phyloP scores from a whole-genome alignment of 208 protist species.

The Acanthamoeba rhysodes region DNA sequence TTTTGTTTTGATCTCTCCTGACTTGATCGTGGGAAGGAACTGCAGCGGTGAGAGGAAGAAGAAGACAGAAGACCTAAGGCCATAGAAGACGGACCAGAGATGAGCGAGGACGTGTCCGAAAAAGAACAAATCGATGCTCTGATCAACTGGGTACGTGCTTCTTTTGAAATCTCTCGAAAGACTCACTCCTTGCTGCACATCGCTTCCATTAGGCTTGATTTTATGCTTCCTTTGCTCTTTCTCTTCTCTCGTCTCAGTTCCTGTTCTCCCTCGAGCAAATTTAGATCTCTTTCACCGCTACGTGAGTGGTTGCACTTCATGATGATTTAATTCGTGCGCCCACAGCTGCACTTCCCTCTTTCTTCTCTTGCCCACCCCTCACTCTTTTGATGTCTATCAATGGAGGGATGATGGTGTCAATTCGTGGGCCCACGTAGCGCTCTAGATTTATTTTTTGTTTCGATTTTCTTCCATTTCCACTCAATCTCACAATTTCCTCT shows the following conservation, averaged over 20 bases:
- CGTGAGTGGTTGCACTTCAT: not conserved
- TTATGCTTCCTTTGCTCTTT: not conserved
- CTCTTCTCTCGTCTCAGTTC: not conserved
- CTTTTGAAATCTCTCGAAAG: too few relatives aligned
- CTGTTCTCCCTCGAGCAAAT: not conserved
- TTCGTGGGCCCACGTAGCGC: not conserved
- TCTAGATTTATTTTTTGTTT: not conserved
- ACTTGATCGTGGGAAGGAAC: too few relatives aligned
- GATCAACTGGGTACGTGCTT: not conserved
- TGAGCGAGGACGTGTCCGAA: slow-evolving; percentile 21
- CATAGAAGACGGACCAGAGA: not conserved
- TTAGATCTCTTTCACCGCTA: not conserved
- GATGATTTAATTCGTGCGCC: not conserved
- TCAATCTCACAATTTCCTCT: not conserved
- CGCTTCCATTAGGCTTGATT: not conserved
- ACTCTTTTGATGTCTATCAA: not conserved
- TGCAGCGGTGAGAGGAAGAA: not conserved
- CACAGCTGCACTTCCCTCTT: not conserved
- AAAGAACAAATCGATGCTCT: slow-evolving; percentile 7
- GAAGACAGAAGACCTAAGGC: not conserved
- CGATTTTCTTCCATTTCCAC: not conserved
- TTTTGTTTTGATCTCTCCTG: not conserved
- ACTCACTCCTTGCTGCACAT: not conserved
- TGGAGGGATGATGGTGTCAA: not conserved
- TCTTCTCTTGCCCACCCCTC: not conserved